Evolutionary conservation across 306 rosid genomes (phyloP), one percentile per base, ranked within the genome.

Genomic region (Potentilla sterilis): DNA sequence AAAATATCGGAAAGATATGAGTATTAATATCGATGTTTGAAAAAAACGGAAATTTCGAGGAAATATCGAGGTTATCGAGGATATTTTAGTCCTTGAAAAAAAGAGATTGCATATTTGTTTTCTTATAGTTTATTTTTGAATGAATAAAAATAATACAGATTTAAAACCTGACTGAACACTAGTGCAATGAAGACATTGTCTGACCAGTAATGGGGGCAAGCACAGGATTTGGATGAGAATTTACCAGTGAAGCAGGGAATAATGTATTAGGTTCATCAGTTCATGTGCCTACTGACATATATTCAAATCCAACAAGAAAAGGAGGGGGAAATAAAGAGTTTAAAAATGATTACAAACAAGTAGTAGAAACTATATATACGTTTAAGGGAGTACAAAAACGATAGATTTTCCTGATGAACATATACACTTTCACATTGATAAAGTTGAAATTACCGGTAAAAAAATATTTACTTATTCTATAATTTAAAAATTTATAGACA

Each of bases 241-340:
- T n/a, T n/a, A n/a, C 28, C 24, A n/a, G 61, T n/a, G 32, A n/a
- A 54, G 5, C 13, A 19, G 61, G 61, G 37, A 22, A 24, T 22
- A 24, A 54, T n/a, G 38, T 59, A 4, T 14, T 13, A 32, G 16
- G 38, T 32, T 59, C 28, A 28, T 28, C 28, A 28, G 28, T 28
- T 28, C 65, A 59, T 59, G 65, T 59, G 65, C 38, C 65, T 59
- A 24, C 65, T 59, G 65, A 59, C 38, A 59, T 24, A 59, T 59
- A 59, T 59, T 59, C 65, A 59, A 4, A 14, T 59, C 64, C 65
- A 59, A 59, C 37, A 16, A 59, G 65, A 24, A 59, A 12, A 58
- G 14, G 64, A 24, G 64, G 37, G 37, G 64, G 24, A 59, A 59
- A 59, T 11, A 6, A 58, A 59, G 4, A 24, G 65, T 59, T 9